Evolutionary conservation across 345 rosid species (phyloP).

Genomic region (Gossypium turneri): DNA sequence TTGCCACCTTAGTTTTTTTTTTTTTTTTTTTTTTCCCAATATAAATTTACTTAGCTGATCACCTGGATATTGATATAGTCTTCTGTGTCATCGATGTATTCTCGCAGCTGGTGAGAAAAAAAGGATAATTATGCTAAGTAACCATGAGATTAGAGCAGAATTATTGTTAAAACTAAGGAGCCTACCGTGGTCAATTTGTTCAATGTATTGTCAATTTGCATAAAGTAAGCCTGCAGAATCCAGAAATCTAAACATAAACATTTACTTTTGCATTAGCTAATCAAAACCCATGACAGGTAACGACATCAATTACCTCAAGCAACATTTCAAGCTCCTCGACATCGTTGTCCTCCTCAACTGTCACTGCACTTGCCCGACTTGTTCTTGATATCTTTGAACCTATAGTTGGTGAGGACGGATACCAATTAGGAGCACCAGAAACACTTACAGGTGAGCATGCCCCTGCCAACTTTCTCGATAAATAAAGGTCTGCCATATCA

Average conservation of each 20-base stretch:
- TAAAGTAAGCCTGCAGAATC: constrained; percentile 56
- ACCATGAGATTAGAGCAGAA: background rate
- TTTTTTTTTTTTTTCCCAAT: background rate
- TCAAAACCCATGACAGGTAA: background rate
- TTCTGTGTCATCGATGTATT: constrained; percentile 77
- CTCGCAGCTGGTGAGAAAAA: constrained; percentile 48
- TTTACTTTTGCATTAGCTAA: background rate
- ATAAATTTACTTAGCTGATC: background rate
- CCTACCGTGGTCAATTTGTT: constrained; percentile 52
- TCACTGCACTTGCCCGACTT: constrained; percentile 37
- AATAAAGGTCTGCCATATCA: constrained; percentile 56
- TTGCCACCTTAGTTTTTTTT: background rate
- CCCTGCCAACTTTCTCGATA: constrained; percentile 41
- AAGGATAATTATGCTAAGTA: constrained; percentile 6
- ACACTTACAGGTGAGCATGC: constrained; percentile 37
- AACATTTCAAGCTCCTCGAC: constrained; percentile 67
- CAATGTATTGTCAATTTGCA: constrained; percentile 51
- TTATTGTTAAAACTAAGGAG: background rate
- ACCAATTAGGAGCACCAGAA: constrained; percentile 38
- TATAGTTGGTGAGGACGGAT: constrained; percentile 31
- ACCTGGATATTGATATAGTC: constrained; percentile 76
- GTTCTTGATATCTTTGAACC: constrained; percentile 46
- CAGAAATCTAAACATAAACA: constrained; percentile 5
- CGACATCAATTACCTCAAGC: constrained; percentile 40
- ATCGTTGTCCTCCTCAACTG: constrained; percentile 46